Conservation (phyloP, 352 stramenopile genomes). For the Phytophthora tubulina region DNA sequence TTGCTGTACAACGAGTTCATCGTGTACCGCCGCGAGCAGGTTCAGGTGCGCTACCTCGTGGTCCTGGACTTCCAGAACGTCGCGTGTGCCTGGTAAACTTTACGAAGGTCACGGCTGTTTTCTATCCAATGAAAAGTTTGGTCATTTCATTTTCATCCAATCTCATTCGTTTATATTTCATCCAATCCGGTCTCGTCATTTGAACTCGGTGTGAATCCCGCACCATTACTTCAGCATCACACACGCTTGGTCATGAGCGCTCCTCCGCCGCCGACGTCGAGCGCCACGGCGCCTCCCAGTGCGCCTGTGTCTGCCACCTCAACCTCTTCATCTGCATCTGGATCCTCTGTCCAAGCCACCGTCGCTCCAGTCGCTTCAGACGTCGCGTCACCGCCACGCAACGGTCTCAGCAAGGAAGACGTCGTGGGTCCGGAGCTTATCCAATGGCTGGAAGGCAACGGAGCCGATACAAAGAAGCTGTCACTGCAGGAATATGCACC, state of each 20-base stretch:
- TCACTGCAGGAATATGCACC: constrained; percentile 90
- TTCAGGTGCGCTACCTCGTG: constrained; percentile 53
- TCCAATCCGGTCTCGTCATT: neutral
- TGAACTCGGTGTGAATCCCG: neutral
- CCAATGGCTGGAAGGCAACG: constrained; percentile 76
- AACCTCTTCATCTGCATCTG: too few species aligned
- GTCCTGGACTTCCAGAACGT: constrained; percentile 37
- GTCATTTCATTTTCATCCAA: too few species aligned
- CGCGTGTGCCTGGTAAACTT: neutral
- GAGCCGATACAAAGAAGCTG: constrained; percentile 84
- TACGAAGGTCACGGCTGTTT: too few species aligned
- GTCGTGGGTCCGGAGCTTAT: constrained; percentile 74
- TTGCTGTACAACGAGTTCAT: constrained; percentile 66
- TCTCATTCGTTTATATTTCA: neutral
- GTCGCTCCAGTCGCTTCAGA: too few species aligned
- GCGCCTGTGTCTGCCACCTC: too few species aligned
- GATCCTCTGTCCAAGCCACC: too few species aligned
- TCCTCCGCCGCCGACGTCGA: constrained; percentile 31
- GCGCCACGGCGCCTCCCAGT: neutral
- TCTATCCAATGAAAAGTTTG: too few species aligned
- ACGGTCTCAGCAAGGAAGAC: constrained; percentile 41
- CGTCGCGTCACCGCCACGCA: constrained; percentile 4
- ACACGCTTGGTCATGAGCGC: constrained; percentile 45
- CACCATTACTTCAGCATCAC: neutral
- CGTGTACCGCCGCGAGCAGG: constrained; percentile 56